Evolutionary conservation across 345 rosid genomes (phyloP).

Genomic region (Salix viminalis): DNA sequence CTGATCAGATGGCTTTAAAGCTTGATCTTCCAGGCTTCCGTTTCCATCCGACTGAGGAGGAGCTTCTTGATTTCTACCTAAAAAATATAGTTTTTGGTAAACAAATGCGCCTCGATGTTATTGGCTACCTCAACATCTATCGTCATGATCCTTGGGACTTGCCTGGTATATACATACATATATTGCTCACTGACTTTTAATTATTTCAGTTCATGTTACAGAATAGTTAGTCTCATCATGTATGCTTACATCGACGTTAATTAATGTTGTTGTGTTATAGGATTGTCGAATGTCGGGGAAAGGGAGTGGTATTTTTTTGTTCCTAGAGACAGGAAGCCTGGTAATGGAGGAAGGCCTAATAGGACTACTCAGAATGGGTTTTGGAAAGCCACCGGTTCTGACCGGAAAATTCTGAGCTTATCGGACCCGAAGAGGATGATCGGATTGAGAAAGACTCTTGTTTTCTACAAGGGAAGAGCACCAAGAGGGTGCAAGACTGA

Average conservation of each 20-base stretch:
- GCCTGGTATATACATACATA: slow-evolving; percentile 45
- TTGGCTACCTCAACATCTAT: slow-evolving; percentile 68
- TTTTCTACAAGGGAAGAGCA: slow-evolving; percentile 85
- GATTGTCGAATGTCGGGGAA: slow-evolving; percentile 68
- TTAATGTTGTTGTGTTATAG: slow-evolving; percentile 23
- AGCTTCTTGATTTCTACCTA: slow-evolving; percentile 82
- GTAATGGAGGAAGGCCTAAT: slow-evolving; percentile 80
- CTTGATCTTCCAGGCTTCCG: slow-evolving; percentile 80
- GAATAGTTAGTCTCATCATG: neutral
- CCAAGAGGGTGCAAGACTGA: slow-evolving; percentile 89
- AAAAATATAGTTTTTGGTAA: slow-evolving; percentile 59
- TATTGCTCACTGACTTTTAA: neutral
- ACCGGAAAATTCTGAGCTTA: slow-evolving; percentile 63
- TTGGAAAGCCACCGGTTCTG: slow-evolving; percentile 98
- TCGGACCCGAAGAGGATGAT: slow-evolving; percentile 64
- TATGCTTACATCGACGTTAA: neutral
- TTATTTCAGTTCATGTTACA: neutral
- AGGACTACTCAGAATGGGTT: slow-evolving; percentile 79
- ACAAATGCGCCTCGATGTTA: slow-evolving; percentile 40
- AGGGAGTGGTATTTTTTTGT: slow-evolving; percentile 96
- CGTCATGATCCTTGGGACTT: slow-evolving; percentile 73
- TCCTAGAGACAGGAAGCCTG: slow-evolving; percentile 85
- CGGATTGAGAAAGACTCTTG: slow-evolving; percentile 85
- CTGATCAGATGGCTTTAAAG: slow-evolving; percentile 28
- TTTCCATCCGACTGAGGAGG: slow-evolving; percentile 94